Base-by-base conservation (phyloP, 75 land plant genomes). In the Chamaecyparis obtusa region DNA sequence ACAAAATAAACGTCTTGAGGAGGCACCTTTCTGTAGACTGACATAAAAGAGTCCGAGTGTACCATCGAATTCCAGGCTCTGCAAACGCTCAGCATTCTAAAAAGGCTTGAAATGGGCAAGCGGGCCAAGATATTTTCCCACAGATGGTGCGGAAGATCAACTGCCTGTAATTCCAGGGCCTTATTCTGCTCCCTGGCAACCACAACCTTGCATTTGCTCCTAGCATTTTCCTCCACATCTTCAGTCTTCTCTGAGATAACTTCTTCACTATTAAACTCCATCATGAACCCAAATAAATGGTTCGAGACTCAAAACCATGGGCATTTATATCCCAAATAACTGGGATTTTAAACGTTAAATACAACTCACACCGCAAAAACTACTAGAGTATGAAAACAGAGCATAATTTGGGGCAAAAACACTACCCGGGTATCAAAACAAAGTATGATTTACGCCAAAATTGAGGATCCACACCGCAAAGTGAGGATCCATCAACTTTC, bases 31-130 rank as follows among this genome's bases (percentile, higher is more conserved):
- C 75, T 27, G 71, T 93, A 91, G 35, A 49, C 83, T 3, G 49
- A 43, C 32, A 90, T 87, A 46, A 91, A 93, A 36, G 81, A 48
- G 24, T 48, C 30, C 24, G 86, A 86, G 15, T 76, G 21, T 3
- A 90, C 51, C 36, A 91, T 56, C 9, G 85, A 87, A 76, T 88
- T 91, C 91, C 89, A 91, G 49, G 75, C 87, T 48, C 60, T 88
- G 87, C 88, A 93, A 30, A 91, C 93, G 6, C 83, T 56, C 16
- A 78, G 85, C 86, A 93, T 51, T 71, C 85, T 35, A 33, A 93
- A 86, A 30, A 93, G 86, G 84, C 84, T 85, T 54, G 86, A 83
- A 54, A 91, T 79, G 46, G 94, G 92, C 46, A 93, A 91, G 9
- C 87, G 72, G 5, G 93, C 87, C 24, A 93, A 86, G 43, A 93